Evolutionary conservation across 2,329 filamentous ascomycete species (phyloP).

Genomic region (Clonostachys rhizophaga): DNA sequence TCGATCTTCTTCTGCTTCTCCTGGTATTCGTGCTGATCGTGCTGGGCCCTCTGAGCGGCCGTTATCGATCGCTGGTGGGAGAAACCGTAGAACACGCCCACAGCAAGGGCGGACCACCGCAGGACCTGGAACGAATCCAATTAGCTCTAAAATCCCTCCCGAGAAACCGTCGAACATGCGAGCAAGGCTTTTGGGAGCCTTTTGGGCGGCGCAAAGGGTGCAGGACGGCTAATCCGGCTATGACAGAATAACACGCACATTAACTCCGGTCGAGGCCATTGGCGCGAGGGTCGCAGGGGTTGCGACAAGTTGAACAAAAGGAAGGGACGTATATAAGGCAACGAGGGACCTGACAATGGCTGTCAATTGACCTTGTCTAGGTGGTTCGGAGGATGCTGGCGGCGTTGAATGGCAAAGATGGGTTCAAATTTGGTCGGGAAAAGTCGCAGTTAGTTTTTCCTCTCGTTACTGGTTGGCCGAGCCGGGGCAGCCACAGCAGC

Average conservation of each 20-base stretch:
- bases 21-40: constrained; percentile 77
- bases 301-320: constrained; percentile 24
- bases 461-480: constrained; percentile 6
- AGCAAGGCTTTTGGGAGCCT: not conserved
- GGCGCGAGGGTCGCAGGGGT: constrained; percentile 34
- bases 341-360: constrained; percentile 25
- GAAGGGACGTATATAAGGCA: constrained; percentile 6
- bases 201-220: constrained; percentile 2
- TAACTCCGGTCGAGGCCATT: constrained; percentile 68
- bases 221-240: constrained; percentile 4
- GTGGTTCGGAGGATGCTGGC: constrained; percentile 23
- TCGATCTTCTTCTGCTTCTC: constrained; percentile 89
- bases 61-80: constrained; percentile 84
- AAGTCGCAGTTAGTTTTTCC: constrained; percentile 43
- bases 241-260: constrained; percentile 44
- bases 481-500: constrained; percentile 25
- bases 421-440: constrained; percentile 37
- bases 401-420: constrained; percentile 30
- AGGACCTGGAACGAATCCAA: constrained; percentile 63
- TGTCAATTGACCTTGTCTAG: constrained; percentile 39
- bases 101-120: constrained; percentile 89
- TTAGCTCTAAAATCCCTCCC: not conserved
- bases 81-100: constrained; percentile 93
- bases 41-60: constrained; percentile 63
- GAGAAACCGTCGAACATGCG: not conserved